Conservation (phyloP, 2,329 filamentous ascomycete genomes). For the Neofusicoccum kwambonambiense region DNA sequence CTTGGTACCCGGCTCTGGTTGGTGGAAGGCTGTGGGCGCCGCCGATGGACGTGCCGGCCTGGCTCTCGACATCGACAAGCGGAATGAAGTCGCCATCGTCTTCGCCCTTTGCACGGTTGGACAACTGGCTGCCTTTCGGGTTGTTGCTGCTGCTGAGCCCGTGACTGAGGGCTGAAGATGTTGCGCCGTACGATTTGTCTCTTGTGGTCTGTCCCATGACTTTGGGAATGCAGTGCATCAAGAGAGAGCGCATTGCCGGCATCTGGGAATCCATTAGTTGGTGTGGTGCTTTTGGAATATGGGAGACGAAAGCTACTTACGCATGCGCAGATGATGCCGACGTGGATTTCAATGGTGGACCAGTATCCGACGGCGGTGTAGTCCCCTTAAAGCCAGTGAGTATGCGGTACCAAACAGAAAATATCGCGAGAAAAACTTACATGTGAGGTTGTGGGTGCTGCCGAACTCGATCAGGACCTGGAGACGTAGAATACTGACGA, state of each 20-base stretch:
- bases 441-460: conserved; percentile 41
- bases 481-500: conserved; percentile 44
- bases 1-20: conserved; percentile 2
- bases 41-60: neutral
- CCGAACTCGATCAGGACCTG: conserved; percentile 45
- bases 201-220: conserved; percentile 12
- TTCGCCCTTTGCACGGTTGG: neutral
- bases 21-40: conserved; percentile 1
- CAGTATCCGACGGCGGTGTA: conserved; percentile 41
- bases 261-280: neutral
- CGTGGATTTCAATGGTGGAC: conserved; percentile 41
- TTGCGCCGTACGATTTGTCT: neutral
- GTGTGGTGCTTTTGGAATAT: too few relatives aligned
- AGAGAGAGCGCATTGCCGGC: conserved; percentile 10
- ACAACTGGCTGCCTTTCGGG: neutral
- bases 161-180: neutral
- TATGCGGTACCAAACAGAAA: neutral
- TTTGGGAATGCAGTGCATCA: conserved; percentile 10
- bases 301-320: conserved; percentile 24
- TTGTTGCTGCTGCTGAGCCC: neutral
- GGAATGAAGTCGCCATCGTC: conserved; percentile 13
- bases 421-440: conserved; percentile 10
- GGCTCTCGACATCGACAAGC: conserved; percentile 15
- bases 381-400: conserved; percentile 25
- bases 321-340: conserved; percentile 41